Percentiles rank a stretch among this genome's conserved stretches.
These are phyloP conservation scores for Exophiala viscosa DNA, from an alignment of 2,329 filamentous ascomycete genomes.

Conservation along the genomic window DNA sequence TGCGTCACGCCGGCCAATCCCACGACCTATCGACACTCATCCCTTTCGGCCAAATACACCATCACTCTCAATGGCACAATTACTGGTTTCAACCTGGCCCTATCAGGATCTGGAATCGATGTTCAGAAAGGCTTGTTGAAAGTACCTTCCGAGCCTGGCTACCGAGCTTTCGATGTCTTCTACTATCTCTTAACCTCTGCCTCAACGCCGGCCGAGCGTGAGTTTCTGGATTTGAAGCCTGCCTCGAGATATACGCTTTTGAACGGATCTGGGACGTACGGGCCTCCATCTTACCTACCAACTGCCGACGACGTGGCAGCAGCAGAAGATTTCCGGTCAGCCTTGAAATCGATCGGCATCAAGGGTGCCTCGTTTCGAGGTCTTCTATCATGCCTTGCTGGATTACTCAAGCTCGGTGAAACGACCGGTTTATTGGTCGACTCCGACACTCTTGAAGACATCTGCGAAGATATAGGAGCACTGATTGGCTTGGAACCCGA, in stretches of 20 bases:
- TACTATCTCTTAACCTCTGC: conserved; percentile 94
- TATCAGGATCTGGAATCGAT: conserved; percentile 86
- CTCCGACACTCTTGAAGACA: conserved; percentile 75
- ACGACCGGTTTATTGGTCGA: conserved; percentile 81
- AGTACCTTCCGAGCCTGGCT: conserved; percentile 73
- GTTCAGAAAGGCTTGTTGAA: conserved; percentile 74
- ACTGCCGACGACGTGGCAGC: conserved; percentile 89
- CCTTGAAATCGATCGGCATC: conserved; percentile 88
- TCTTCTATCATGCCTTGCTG: conserved; percentile 80
- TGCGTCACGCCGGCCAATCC: conserved; percentile 87
- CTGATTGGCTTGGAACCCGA: conserved; percentile 85
- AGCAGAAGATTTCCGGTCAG: conserved; percentile 85
- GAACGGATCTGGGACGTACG: conserved; percentile 77
- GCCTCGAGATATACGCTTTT: conserved; percentile 75
- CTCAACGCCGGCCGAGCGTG: conserved; percentile 81
- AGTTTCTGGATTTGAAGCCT: conserved; percentile 77
- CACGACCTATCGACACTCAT: conserved; percentile 74
- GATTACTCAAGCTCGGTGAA: conserved; percentile 86
- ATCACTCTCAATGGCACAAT: conserved; percentile 77
- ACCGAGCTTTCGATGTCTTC: conserved; percentile 94
- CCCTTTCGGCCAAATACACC: conserved; percentile 75
- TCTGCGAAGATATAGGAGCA: conserved; percentile 85
- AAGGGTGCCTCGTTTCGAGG: conserved; percentile 79
- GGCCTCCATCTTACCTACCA: conserved; percentile 80
- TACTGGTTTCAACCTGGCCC: conserved; percentile 67